Percentiles rank a stretch among this genome's conserved stretches.
These are phyloP conservation scores for Calonectria hawksworthii DNA, from an alignment of 2,329 filamentous ascomycete species.

Conservation along the genomic window DNA sequence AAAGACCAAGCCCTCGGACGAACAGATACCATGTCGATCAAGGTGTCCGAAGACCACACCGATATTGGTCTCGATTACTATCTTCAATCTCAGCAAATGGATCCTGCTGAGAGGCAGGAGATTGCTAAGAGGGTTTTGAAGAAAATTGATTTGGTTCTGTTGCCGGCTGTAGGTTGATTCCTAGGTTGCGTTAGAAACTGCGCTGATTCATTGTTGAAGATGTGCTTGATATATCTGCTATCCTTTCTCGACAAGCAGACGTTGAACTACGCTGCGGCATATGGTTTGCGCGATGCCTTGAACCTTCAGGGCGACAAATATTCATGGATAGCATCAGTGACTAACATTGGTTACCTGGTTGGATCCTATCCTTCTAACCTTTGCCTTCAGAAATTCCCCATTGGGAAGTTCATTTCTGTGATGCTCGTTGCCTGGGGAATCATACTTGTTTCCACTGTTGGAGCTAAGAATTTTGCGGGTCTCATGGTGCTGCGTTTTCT, in stretches of 20 bases:
- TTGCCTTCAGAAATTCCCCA: not conserved
- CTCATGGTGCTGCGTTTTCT: not conserved
- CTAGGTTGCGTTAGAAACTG: not conserved
- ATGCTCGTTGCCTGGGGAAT: not conserved
- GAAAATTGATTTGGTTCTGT: not conserved
- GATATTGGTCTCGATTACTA: slow-evolving; percentile 4
- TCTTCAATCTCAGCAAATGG: slow-evolving; percentile 30
- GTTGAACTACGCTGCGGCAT: not conserved
- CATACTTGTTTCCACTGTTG: not conserved
- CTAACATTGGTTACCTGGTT: slow-evolving; percentile 1
- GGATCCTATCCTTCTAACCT: not conserved
- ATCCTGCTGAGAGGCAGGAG: not conserved
- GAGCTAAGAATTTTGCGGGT: slow-evolving; percentile 2
- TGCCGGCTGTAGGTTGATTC: not conserved
- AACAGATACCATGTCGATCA: slow-evolving; percentile 22
- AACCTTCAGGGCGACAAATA: not conserved
- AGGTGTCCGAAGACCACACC: slow-evolving; percentile 21
- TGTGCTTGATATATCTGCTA: not conserved
- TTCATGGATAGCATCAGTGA: slow-evolving; percentile 3
- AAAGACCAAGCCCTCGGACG: not conserved
- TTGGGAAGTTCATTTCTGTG: not conserved
- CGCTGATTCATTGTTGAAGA: not conserved
- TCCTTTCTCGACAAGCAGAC: slow-evolving; percentile 4
- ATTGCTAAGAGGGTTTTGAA: not conserved
- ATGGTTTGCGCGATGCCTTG: not conserved